Base-by-base conservation (phyloP, 164 flowering plant species). In the Umbellularia californica region DNA sequence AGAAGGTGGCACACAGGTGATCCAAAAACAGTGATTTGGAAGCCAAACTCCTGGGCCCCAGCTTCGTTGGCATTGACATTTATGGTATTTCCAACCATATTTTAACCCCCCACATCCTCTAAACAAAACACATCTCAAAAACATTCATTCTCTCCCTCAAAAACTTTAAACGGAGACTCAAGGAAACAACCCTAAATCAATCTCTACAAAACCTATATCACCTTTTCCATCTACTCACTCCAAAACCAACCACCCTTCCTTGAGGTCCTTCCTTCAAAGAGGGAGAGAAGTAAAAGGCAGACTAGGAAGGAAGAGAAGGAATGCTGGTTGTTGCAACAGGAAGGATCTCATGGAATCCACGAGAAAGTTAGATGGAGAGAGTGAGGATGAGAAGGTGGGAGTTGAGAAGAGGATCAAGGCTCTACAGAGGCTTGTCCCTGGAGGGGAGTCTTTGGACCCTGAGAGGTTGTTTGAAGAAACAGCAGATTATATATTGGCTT, bases 391-490 rank as follows among this genome's bases (percentile, higher is more conserved):
- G 7, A 77, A 77, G 68, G 85, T 9, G 1, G 90, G 81, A 23
- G 81, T 89, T 14, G 90, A 86, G 83, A 76, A 67, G 72, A 89
- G 77, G 87, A 83, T 89, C 1, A 35, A 51, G 75, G 85, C 84
- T 23, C 77, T 89, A 81, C 85, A 84, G 83, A 84, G 82, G 78
- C 84, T 89, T 23, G 82, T 89, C 9, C 92, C 92, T 0, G 89
- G 89, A 2, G 92, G 89, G 0, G 87, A 83, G 74, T 63, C 78
- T 30, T 80, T 86, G 24, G 86, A 74, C 10, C 76, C 77, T 24
- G 92, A 89, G 27, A 81, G 69, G 78, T 77, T 89, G 33, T 87
- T 89, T 74, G 87, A 87, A 65, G 80, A 87, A 78, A 87, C 92
- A 11, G 88, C 89, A 24, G 84, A 76, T 12, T 89, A 89, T 68